Evolutionary conservation across 345 rosid genomes (phyloP).

Genomic region (Mangifera indica): DNA sequence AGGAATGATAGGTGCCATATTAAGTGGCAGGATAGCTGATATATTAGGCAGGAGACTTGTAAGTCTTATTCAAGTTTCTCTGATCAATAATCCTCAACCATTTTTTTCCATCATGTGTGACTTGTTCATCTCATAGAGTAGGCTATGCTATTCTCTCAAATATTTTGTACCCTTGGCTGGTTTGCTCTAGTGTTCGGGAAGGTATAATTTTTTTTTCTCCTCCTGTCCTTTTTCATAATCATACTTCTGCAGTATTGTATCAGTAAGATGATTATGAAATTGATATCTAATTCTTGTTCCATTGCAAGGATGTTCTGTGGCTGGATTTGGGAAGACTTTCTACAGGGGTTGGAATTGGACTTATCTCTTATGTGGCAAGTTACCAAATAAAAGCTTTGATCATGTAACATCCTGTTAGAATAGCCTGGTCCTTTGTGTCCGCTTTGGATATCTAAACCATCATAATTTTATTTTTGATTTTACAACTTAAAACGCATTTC

Average conservation of each 20-base stretch:
- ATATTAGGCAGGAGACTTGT: constrained; percentile 47
- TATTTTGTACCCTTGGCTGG: too few species aligned
- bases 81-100: not conserved
- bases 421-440: too few species aligned
- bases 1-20: constrained; percentile 50
- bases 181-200: constrained; percentile 43
- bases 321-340: constrained; percentile 44
- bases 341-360: constrained; percentile 45
- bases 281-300: constrained; percentile 10
- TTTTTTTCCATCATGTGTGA: not conserved
- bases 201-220: constrained; percentile 32
- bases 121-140: constrained; percentile 18
- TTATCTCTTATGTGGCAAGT: constrained; percentile 44
- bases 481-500: too few species aligned
- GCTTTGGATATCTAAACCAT: too few species aligned
- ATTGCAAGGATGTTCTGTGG: constrained; percentile 32
- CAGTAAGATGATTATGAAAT: too few species aligned
- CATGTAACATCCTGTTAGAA: too few species aligned
- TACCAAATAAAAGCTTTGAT: not conserved
- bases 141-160: constrained; percentile 48
- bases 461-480: too few species aligned
- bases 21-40: constrained; percentile 45
- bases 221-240: not conserved
- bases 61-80: constrained; percentile 15
- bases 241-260: too few species aligned